phyloP scores from a whole-genome alignment of 2,329 filamentous ascomycete genomes.

The Alternaria viburni region DNA sequence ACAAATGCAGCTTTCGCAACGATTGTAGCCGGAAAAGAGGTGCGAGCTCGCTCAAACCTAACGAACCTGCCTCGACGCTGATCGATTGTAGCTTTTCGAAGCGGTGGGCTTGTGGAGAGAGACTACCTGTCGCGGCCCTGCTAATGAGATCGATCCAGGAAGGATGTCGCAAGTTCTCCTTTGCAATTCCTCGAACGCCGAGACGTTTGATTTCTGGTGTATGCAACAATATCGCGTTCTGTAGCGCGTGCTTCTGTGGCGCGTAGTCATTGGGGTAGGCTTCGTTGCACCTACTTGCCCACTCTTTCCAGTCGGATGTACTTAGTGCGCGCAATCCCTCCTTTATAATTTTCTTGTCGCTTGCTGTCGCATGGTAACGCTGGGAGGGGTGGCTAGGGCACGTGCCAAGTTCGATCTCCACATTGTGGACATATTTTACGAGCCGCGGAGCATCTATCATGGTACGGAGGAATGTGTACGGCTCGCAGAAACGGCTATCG shows the following conservation, averaged over 20 bases:
- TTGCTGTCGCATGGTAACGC: slow-evolving; percentile 24
- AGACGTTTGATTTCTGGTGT: slow-evolving; percentile 28
- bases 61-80: slow-evolving; percentile 12
- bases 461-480: slow-evolving; percentile 39
- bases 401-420: slow-evolving; percentile 20
- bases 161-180: slow-evolving; percentile 5
- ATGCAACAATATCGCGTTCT: slow-evolving; percentile 31
- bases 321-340: slow-evolving; percentile 25
- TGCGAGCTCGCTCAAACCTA: slow-evolving; percentile 18
- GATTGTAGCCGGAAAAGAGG: slow-evolving; percentile 33
- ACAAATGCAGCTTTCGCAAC: slow-evolving; percentile 23
- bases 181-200: not conserved
- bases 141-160: slow-evolving; percentile 32
- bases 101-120: slow-evolving; percentile 20
- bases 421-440: slow-evolving; percentile 22
- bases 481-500: slow-evolving; percentile 29
- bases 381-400: not conserved
- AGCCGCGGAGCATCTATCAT: slow-evolving; percentile 24
- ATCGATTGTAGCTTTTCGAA: slow-evolving; percentile 28
- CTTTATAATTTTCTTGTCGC: slow-evolving; percentile 37
- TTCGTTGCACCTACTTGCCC: slow-evolving; percentile 31
- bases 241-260: slow-evolving; percentile 17
- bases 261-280: slow-evolving; percentile 6
- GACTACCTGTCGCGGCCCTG: slow-evolving; percentile 12
- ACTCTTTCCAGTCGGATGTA: slow-evolving; percentile 34